Evolutionary conservation across 1,284 basidiomycete species (phyloP), one percentile per base, ranked within the genome.

Genomic region (Trichosporon coremiiforme): DNA sequence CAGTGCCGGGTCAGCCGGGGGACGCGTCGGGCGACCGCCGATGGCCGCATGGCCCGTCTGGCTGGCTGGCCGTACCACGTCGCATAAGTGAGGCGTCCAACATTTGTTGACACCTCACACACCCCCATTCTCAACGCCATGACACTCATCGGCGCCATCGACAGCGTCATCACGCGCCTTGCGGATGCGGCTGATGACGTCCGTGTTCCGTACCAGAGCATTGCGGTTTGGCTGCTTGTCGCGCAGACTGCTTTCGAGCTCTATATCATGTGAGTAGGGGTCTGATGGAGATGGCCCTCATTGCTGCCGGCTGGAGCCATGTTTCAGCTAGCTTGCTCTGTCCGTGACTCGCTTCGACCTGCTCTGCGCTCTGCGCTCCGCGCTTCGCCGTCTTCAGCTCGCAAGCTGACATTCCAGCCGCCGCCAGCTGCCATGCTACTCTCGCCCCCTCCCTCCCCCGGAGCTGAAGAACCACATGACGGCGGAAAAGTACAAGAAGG

Each of bases 381-480:
- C 12, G 13, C 13, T 38, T n/a, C 41, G 41, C 41, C 41, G 15
- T 6, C 41, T n/a, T 17, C 41, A 45, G 15, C 45, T 36, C 41
- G 35, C 66, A 67, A 62, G 10, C 17, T 35, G 33, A 35, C 33
- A 10, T 10, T 6, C 7, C 64, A 82, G 79, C 25, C 71, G 73
- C 60, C 90, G 94, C 12, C 95, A 98, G 83, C 91, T 93, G 78
- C 90, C 90, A 2, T 85, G 92, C 66, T 96, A 94, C 82, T 89
- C 88, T 1, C 91, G 90, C 75, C 87, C 86, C 0, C 84, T 87
- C n/a, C 93, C 95, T 0, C 95, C 95, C 0, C 81, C 87, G 0
- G 90, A 88, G 1, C 88, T 98, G 4, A 88, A 88, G 0, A 84
- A 84, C 0, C 91, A 96, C 79, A 91, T 97, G 74, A 86, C 87